Conservation (phyloP, 2,329 filamentous ascomycete genomes). For the Cladophialophora immunda region DNA sequence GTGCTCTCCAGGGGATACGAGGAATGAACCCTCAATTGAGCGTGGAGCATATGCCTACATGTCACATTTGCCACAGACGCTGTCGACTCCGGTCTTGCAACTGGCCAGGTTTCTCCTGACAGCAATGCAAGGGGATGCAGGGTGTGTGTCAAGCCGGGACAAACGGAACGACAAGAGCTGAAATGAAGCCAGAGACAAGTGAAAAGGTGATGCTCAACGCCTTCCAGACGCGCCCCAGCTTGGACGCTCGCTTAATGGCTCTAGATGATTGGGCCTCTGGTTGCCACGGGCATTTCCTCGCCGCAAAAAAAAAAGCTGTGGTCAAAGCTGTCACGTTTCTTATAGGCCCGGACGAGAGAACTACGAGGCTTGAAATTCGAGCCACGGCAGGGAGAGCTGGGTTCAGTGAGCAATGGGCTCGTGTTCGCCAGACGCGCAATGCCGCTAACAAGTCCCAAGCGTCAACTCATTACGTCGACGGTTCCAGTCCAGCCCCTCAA, state of each 20-base stretch:
- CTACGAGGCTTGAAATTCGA: constrained; percentile 26
- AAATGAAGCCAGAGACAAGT: neutral
- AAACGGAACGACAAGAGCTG: neutral
- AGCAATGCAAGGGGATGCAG: neutral
- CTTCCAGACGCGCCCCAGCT: neutral
- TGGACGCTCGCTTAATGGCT: neutral
- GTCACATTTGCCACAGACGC: neutral
- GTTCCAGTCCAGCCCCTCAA: constrained; percentile 15
- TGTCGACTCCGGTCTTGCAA: neutral
- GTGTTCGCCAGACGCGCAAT: constrained; percentile 6
- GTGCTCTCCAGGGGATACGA: neutral
- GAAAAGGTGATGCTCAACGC: neutral
- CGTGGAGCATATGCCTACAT: neutral
- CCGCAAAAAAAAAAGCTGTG: neutral
- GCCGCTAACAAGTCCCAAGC: neutral
- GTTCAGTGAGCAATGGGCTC: neutral
- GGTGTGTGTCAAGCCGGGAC: neutral
- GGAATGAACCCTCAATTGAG: too few relatives aligned
- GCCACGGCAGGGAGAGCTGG: constrained; percentile 17
- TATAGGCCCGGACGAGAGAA: neutral
- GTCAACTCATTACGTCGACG: neutral
- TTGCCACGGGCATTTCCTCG: neutral
- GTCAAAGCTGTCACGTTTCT: neutral
- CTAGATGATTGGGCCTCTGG: neutral
- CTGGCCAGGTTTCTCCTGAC: neutral